Evolutionary conservation across 768 basidiomycete species (phyloP), one percentile per base, ranked within the genome.

Genomic region (Galerina sulciceps): DNA sequence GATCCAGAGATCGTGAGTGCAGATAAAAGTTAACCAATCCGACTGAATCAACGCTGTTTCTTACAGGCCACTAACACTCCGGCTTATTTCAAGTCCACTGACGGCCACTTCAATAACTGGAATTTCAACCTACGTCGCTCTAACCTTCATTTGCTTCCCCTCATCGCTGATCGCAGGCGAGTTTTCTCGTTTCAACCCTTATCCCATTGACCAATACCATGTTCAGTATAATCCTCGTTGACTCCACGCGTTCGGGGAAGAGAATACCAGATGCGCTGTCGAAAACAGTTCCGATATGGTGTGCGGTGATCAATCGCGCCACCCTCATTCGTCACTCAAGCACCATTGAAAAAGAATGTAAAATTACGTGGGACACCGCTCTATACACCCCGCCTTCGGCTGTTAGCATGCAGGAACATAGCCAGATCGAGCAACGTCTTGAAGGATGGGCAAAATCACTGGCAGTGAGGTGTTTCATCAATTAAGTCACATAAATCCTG

Each of bases 261-360:
- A 86, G 94, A 13, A 88, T 96, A 47, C 96, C 96, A 1, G 96
- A 99, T 62, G 94, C 96, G 0, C 79, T 98, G 1, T 91, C 91
- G 1, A 99, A 96, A 69, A 96, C 95, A 0, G 81, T 98, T 1
- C 96, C 96, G 0, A 90, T 96, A 50, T 99, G 96, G 96, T 96
- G 96, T 69, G 79, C 91, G 9, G 91, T 94, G 4, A 78, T 96
- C 60, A 98, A 96, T 67, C 79, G 85, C 50, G 88, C 85, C 26
- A 71, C 85, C 35, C 61, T 69, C 10, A 68, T 74, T 46, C 76
- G 72, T 15, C 72, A 74, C 57, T 70, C 77, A 0, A 68, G 70
- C 60, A 23, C 41, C 49, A 15, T 43, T 57, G 11, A 38, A 20
- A 13, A 15, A 5, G 49, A 61, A n/a, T 38, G 38, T 6, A 55